Percentiles rank a stretch among this genome's conserved stretches.
phyloP scores from a whole-genome alignment of 2,329 filamentous ascomycete species.

The Nemania abortiva region DNA sequence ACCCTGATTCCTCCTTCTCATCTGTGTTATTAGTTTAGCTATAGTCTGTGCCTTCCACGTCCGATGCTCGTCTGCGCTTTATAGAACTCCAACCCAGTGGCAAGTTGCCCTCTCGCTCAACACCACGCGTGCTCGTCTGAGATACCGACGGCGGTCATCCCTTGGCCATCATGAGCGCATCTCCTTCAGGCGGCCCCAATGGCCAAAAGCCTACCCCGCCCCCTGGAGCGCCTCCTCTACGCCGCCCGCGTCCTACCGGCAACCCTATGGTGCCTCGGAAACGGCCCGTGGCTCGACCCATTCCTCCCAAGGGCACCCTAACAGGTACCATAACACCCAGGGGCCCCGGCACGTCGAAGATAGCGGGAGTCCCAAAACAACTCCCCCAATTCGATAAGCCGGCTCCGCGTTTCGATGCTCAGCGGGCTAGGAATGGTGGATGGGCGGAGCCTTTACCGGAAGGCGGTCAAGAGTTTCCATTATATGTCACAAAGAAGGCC shows the following conservation, averaged over 20 bases:
- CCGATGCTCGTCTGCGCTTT: constrained; percentile 34
- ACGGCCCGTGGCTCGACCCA: constrained; percentile 58
- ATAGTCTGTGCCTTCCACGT: background rate
- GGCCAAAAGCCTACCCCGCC: constrained; percentile 61
- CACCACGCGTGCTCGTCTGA: constrained; percentile 20
- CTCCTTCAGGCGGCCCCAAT: constrained; percentile 59
- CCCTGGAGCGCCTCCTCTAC: constrained; percentile 55
- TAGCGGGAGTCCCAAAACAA: constrained; percentile 41
- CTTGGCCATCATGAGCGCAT: constrained; percentile 55
- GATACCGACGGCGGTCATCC: constrained; percentile 1
- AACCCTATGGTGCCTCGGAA: constrained; percentile 75
- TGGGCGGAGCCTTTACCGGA: constrained; percentile 67
- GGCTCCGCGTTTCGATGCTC: constrained; percentile 55
- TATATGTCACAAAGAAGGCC: constrained; percentile 85
- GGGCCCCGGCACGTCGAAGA: constrained; percentile 41
- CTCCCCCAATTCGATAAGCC: constrained; percentile 41
- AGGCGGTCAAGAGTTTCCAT: constrained; percentile 66
- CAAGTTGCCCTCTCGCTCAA: constrained; percentile 21
- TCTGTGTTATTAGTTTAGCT: background rate
- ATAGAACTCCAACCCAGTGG: constrained; percentile 22
- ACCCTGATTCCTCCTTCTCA: background rate
- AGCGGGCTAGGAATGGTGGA: constrained; percentile 63
- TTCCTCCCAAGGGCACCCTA: constrained; percentile 49
- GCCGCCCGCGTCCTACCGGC: constrained; percentile 61
- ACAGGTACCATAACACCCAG: constrained; percentile 48